Evolutionary conservation across 208 protist genomes (phyloP).

Genomic region (Vickermania ingenoplastis): DNA sequence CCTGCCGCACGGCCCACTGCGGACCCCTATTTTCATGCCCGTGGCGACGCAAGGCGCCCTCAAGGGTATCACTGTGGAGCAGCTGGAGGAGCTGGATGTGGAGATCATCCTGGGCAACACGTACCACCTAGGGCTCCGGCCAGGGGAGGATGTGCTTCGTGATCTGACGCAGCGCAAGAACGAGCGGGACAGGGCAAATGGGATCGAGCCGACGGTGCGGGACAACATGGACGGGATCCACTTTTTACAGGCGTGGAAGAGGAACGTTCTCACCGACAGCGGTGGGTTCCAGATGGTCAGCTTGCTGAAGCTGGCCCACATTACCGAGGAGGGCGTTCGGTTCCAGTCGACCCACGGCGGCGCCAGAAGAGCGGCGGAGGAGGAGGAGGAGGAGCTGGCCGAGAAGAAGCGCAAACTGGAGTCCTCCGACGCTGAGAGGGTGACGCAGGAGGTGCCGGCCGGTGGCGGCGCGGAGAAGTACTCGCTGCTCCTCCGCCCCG

Average conservation of each 20-base stretch:
- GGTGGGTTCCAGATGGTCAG: slow-evolving; percentile 99
- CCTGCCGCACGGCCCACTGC: slow-evolving; percentile 83
- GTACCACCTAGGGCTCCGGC: slow-evolving; percentile 95
- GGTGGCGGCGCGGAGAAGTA: slow-evolving; percentile 17
- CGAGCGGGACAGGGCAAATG: slow-evolving; percentile 8
- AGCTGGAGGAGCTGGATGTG: slow-evolving; percentile 90
- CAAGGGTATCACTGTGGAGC: slow-evolving; percentile 92
- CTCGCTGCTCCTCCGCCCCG: slow-evolving; percentile 94
- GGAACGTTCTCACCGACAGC: slow-evolving; percentile 96
- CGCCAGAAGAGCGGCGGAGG: slow-evolving; percentile 8
- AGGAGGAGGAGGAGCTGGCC: not conserved
- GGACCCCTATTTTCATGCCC: slow-evolving; percentile 97
- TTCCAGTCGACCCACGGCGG: slow-evolving; percentile 98
- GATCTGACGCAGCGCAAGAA: slow-evolving; percentile 64
- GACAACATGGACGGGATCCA: slow-evolving; percentile 96
- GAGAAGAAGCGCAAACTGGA: not conserved
- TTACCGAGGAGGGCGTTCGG: slow-evolving; percentile 98
- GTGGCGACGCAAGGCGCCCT: slow-evolving; percentile 97
- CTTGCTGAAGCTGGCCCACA: slow-evolving; percentile 91
- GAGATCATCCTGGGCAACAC: slow-evolving; percentile 98
- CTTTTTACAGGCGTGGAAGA: slow-evolving; percentile 93
- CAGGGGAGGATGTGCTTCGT: slow-evolving; percentile 84
- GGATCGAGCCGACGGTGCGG: slow-evolving; percentile 13
- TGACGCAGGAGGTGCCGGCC: not conserved
- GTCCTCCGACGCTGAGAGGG: slow-evolving; percentile 2